Percentiles rank a stretch among this genome's conserved stretches.
Evolutionary conservation across 805 yeast species (phyloP).

Genomic region (Groenewaldozyma salmanticensis): DNA sequence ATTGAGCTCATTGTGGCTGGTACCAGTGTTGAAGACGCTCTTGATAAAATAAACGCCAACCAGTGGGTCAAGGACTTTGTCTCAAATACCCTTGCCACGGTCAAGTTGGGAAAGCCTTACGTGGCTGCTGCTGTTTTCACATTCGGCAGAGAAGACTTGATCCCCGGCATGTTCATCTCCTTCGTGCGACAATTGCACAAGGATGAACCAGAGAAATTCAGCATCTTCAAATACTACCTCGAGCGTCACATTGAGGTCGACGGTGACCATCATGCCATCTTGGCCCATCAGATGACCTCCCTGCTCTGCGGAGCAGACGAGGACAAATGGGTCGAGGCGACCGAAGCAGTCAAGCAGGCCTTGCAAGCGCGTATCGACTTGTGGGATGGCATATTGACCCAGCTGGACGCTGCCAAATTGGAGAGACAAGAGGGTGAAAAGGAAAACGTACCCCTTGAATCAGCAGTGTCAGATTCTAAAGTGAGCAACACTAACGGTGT

Average conservation of each 20-base stretch:
- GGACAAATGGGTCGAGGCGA: constrained; percentile 15
- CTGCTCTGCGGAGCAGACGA: constrained; percentile 16
- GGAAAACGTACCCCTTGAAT: too few species aligned
- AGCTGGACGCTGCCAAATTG: background rate
- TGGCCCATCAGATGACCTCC: constrained; percentile 18
- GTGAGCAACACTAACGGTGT: too few species aligned
- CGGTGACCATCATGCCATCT: constrained; percentile 16
- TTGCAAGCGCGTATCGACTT: constrained; percentile 14
- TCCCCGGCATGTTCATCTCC: constrained; percentile 17
- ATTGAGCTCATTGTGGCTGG: constrained; percentile 6
- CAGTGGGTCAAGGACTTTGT: constrained; percentile 12
- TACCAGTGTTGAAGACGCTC: constrained; percentile 5
- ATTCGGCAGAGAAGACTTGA: constrained; percentile 16
- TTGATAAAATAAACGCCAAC: constrained; percentile 7
- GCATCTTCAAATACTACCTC: constrained; percentile 17
- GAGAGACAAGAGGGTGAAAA: too few species aligned
- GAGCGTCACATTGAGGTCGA: constrained; percentile 18
- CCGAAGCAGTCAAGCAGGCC: constrained; percentile 13
- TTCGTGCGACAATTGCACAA: constrained; percentile 14
- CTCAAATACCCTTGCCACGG: constrained; percentile 11
- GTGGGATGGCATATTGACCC: constrained; percentile 14
- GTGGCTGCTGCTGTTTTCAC: constrained; percentile 18
- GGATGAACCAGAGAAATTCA: constrained; percentile 14
- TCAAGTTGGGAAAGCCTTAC: constrained; percentile 12
- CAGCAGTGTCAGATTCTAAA: too few species aligned